Conservation (phyloP, 2,329 filamentous ascomycete species). For the Endothia cerciana region DNA sequence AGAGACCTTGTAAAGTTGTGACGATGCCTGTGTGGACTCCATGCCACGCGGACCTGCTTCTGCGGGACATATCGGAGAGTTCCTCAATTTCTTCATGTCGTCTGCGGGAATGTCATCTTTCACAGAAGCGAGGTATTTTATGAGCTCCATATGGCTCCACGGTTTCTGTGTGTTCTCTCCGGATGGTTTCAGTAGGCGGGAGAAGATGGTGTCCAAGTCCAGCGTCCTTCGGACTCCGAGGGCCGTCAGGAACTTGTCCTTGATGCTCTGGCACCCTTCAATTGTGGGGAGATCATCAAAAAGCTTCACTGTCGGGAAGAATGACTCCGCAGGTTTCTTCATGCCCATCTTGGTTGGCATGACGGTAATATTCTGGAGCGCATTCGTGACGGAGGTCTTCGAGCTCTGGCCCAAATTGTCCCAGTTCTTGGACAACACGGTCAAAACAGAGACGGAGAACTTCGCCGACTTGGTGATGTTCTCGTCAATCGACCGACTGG, state of each 20-base stretch:
- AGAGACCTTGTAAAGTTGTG: constrained; percentile 69
- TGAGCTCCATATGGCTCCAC: constrained; percentile 93
- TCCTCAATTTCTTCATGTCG: constrained; percentile 78
- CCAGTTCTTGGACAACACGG: constrained; percentile 87
- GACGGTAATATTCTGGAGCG: constrained; percentile 71
- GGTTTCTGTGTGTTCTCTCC: constrained; percentile 59
- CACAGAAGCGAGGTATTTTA: constrained; percentile 92
- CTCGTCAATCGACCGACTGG: constrained; percentile 62
- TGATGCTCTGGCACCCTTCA: constrained; percentile 74
- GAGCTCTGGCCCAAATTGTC: constrained; percentile 72
- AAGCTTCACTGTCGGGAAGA: constrained; percentile 90
- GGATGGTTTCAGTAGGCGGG: constrained; percentile 72
- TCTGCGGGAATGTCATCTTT: constrained; percentile 82
- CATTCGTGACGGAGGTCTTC: constrained; percentile 65
- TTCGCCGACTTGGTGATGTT: constrained; percentile 72
- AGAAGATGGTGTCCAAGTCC: constrained; percentile 91
- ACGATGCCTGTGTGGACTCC: constrained; percentile 56
- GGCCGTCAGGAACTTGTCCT: constrained; percentile 84
- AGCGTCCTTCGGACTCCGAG: constrained; percentile 94
- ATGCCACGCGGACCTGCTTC: constrained; percentile 64
- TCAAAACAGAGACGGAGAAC: constrained; percentile 78
- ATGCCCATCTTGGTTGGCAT: constrained; percentile 93
- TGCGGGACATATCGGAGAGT: constrained; percentile 81
- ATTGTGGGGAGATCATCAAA: constrained; percentile 93
- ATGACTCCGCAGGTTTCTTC: constrained; percentile 82